A percentile compares a stretch with the other conserved stretches of the same genome.
phyloP scores from a whole-genome alignment of 2,329 filamentous ascomycete genomes.

The Huntiella omanensis region DNA sequence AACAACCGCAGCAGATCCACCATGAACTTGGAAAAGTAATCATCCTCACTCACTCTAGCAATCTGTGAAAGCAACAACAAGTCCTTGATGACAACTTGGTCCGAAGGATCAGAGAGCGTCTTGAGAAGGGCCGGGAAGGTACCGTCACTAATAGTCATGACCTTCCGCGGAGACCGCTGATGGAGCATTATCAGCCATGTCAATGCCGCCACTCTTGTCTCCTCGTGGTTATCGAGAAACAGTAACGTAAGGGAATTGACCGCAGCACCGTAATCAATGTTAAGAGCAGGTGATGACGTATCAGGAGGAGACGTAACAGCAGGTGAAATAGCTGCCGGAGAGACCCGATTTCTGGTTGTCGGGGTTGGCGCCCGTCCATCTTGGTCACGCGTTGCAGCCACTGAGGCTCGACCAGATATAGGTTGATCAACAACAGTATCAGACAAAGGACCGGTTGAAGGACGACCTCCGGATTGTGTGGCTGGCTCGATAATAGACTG shows the following conservation, averaged over 20 bases:
- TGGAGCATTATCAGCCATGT: slow-evolving; percentile 98
- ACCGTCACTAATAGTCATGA: slow-evolving; percentile 88
- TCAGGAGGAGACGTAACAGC: slow-evolving; percentile 12
- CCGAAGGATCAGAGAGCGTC: slow-evolving; percentile 84
- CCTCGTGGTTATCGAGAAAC: slow-evolving; percentile 93
- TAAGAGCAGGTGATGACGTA: slow-evolving; percentile 17
- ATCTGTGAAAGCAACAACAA: slow-evolving; percentile 88
- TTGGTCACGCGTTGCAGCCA: background rate
- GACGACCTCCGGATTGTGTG: background rate
- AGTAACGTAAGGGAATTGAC: slow-evolving; percentile 84
- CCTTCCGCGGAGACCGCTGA: slow-evolving; percentile 79
- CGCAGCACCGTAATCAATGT: slow-evolving; percentile 89
- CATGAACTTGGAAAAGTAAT: slow-evolving; percentile 97
- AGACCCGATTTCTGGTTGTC: background rate
- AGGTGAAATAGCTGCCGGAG: slow-evolving; percentile 17
- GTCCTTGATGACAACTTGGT: slow-evolving; percentile 89
- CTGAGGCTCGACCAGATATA: slow-evolving; percentile 2
- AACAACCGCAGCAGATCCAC: slow-evolving; percentile 89
- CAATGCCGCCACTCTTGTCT: slow-evolving; percentile 78
- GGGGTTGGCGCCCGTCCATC: slow-evolving; percentile 8
- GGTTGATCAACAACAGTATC: background rate
- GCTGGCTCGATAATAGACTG: slow-evolving; percentile 66
- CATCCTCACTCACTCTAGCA: slow-evolving; percentile 87
- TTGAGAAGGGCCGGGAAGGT: slow-evolving; percentile 93
- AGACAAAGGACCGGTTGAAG: background rate